Percentiles rank a stretch among this genome's conserved stretches.
phyloP scores from a whole-genome alignment of 2,329 filamentous ascomycete genomes.

The Bretziella fagacearum region DNA sequence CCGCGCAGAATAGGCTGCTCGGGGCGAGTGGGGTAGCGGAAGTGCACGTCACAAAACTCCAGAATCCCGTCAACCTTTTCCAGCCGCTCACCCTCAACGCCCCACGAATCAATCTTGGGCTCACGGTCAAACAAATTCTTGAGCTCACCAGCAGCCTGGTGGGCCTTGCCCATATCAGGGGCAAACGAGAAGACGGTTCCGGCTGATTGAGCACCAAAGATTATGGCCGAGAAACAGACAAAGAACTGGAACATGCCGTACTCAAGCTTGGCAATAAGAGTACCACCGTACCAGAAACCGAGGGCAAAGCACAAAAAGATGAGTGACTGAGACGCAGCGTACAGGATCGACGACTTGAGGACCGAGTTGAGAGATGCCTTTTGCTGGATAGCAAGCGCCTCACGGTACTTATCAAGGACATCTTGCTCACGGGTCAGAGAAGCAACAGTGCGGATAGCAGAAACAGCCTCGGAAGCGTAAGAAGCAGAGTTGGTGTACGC shows the following conservation, averaged over 20 bases:
- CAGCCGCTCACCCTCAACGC: slow-evolving; percentile 45
- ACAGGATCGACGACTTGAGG: slow-evolving; percentile 58
- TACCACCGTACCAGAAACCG: slow-evolving; percentile 85
- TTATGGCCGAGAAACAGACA: slow-evolving; percentile 69
- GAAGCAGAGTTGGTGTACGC: slow-evolving; percentile 68
- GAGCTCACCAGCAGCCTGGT: slow-evolving; percentile 63
- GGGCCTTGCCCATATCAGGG: slow-evolving; percentile 85
- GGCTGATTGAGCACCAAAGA: slow-evolving; percentile 84
- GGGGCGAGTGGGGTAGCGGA: slow-evolving; percentile 79
- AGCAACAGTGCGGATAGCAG: slow-evolving; percentile 83
- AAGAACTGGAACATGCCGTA: slow-evolving; percentile 81
- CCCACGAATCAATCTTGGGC: slow-evolving; percentile 72
- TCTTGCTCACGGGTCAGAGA: slow-evolving; percentile 75
- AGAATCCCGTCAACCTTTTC: slow-evolving; percentile 54
- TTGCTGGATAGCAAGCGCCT: slow-evolving; percentile 48
- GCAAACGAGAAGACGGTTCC: slow-evolving; percentile 80
- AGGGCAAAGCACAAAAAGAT: slow-evolving; percentile 72
- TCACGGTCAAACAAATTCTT: slow-evolving; percentile 71
- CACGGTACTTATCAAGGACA: slow-evolving; percentile 55
- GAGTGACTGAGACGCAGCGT: slow-evolving; percentile 69
- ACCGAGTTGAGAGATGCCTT: slow-evolving; percentile 54
- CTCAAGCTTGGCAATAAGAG: slow-evolving; percentile 50
- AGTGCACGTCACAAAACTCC: slow-evolving; percentile 85
- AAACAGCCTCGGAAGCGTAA: slow-evolving; percentile 85
- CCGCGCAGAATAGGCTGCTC: slow-evolving; percentile 86